Evolutionary conservation across 768 basidiomycete genomes (phyloP).

Genomic region (Collybia sp.): DNA sequence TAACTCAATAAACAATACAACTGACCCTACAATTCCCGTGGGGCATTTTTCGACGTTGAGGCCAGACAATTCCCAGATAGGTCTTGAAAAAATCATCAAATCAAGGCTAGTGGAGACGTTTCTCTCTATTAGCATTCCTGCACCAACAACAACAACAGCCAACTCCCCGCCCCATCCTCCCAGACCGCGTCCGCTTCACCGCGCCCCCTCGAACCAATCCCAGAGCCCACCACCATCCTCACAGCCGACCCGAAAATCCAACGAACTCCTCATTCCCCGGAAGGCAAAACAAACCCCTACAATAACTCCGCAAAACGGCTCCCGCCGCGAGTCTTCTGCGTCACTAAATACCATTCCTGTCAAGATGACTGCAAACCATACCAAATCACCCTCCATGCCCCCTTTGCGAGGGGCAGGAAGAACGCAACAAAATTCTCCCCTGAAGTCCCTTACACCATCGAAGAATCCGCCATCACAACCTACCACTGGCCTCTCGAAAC

Average conservation of each 20-base stretch:
- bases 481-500: conserved; percentile 10
- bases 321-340: conserved; percentile 16
- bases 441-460: conserved; percentile 7
- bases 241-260: conserved; percentile 12
- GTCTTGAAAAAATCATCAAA: conserved; percentile 64
- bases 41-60: conserved; percentile 27
- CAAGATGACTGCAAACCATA: conserved; percentile 11
- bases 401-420: conserved; percentile 16
- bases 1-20: conserved; percentile 9
- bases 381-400: conserved; percentile 22
- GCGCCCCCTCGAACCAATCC: background rate
- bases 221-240: conserved; percentile 3
- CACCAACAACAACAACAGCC: conserved; percentile 5
- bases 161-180: conserved; percentile 6
- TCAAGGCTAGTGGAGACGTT: conserved; percentile 80
- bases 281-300: conserved; percentile 10
- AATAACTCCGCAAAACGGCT: background rate
- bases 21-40: conserved; percentile 14
- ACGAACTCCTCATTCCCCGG: conserved; percentile 16
- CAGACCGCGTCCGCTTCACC: conserved; percentile 5
- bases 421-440: conserved; percentile 6
- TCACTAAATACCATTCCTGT: conserved; percentile 9
- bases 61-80: conserved; percentile 61
- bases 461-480: conserved; percentile 17
- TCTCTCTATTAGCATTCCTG: conserved; percentile 47